Evolutionary conservation across 2,329 filamentous ascomycete genomes (phyloP), one percentile per base, ranked within the genome.

Genomic region (Apiospora phragmitis): DNA sequence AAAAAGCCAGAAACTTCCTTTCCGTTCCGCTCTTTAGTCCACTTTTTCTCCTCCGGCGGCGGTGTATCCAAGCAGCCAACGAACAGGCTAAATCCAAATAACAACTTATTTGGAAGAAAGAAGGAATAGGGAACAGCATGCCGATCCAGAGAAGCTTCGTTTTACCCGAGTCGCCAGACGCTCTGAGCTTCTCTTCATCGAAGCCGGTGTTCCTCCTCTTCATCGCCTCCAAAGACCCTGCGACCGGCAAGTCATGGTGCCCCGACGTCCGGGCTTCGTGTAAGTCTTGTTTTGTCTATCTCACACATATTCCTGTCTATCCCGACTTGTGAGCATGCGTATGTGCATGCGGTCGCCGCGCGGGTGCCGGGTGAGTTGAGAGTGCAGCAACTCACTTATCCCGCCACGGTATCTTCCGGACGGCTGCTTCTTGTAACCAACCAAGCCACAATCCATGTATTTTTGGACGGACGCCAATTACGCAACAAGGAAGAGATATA

Each of bases 161-260:
- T 26, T 3, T 68, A 32, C 67, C 67, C 26, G 32, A 26, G 43
- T 38, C 29, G 18, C 43, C 67, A 11, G 35, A 41, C 9, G 43
- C 43, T 12, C 45, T 68, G 67, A 51, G 29, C 43, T 41, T 68
- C 43, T 24, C 45, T 9, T 32, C 18, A 18, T 47, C 67, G 9
- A 35, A 35, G 5, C 35, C 68, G 14, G 65, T 79, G 3, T 83
- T 81, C 73, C 69, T 83, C 65, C 75, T 79, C n/a, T 83, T 83
- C 73, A 76, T 80, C 43, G 78, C 81, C 2, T 81, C 79, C 42
- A 65, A 77, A 43, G 80, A 82, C 59, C 77, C 80, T 9, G 71
- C 72, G 3, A 83, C 81, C 24, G 76, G 76, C 9, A 74, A 79
- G 70, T 76, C 81, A 4, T 83, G 81, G 82, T 83, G 81, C 32